Conservation (phyloP, 805 yeast species). For the Blastobotrys robertii region DNA sequence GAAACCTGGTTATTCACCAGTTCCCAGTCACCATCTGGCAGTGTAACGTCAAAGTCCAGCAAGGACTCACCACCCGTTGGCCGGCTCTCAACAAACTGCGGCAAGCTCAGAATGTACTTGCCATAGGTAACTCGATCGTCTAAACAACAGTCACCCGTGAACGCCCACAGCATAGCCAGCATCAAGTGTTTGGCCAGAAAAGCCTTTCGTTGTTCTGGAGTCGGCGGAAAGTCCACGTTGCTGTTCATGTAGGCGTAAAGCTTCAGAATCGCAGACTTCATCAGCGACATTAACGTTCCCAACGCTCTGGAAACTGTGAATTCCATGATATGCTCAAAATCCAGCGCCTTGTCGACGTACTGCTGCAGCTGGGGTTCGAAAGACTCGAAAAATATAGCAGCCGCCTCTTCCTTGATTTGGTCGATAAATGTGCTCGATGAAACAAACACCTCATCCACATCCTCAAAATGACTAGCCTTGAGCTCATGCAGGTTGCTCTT, state of each 20-base stretch:
- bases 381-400: constrained; percentile 1
- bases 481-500: constrained; percentile 18
- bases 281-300: constrained; percentile 32
- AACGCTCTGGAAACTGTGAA: constrained; percentile 31
- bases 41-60: constrained; percentile 36
- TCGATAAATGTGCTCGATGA: not conserved
- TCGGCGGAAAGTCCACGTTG: constrained; percentile 18
- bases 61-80: constrained; percentile 14
- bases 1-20: constrained; percentile 35
- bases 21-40: constrained; percentile 40
- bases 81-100: constrained; percentile 16
- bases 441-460: constrained; percentile 9
- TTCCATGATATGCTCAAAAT: constrained; percentile 44
- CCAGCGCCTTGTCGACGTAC: constrained; percentile 23
- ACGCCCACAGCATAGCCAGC: constrained; percentile 48
- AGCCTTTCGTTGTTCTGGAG: constrained; percentile 21
- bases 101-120: constrained; percentile 17
- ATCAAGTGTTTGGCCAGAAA: constrained; percentile 18
- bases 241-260: constrained; percentile 18
- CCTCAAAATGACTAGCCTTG: constrained; percentile 10
- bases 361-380: constrained; percentile 11
- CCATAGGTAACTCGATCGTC: constrained; percentile 34
- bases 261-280: constrained; percentile 29
- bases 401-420: constrained; percentile 14
- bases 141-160: constrained; percentile 45